A percentile compares a stretch with the other conserved stretches of the same genome.
Evolutionary conservation across 2,329 filamentous ascomycete genomes (phyloP).

Genomic region (Calonectria crousiana): DNA sequence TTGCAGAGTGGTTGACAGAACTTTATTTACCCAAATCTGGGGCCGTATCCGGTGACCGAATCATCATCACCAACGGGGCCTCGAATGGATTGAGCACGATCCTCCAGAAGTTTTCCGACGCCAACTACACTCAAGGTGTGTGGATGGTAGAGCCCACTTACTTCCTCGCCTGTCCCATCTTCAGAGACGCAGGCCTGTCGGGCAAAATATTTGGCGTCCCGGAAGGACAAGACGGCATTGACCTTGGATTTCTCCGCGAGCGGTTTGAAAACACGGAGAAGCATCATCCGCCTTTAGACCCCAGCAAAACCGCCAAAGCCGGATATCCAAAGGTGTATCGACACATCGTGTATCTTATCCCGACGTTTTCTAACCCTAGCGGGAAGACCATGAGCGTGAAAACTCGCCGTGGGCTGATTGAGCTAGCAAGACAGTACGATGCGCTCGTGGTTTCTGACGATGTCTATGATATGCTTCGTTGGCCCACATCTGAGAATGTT

Average conservation of each 20-base stretch:
- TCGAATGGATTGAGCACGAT: conserved; percentile 74
- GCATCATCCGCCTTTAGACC: not conserved
- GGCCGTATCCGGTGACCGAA: not conserved
- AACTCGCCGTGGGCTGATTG: conserved; percentile 67
- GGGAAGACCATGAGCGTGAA: conserved; percentile 71
- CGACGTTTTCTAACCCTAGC: conserved; percentile 78
- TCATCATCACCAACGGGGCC: conserved; percentile 75
- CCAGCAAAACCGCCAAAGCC: not conserved
- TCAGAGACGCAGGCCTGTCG: conserved; percentile 73
- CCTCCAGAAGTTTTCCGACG: conserved; percentile 74
- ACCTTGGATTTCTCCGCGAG: conserved; percentile 1
- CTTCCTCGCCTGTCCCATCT: conserved; percentile 73
- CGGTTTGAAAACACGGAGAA: not conserved
- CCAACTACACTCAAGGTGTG: conserved; percentile 70
- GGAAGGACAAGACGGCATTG: conserved; percentile 58
- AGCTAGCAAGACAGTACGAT: conserved; percentile 72
- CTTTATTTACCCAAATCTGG: not conserved
- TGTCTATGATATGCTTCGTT: conserved; percentile 78
- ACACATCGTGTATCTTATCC: conserved; percentile 77
- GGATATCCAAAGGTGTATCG: conserved; percentile 68
- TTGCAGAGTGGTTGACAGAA: not conserved
- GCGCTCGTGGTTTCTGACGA: conserved; percentile 76
- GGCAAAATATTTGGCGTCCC: conserved; percentile 69
- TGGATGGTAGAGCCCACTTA: conserved; percentile 77
- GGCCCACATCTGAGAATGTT: conserved; percentile 50